phyloP scores from a whole-genome alignment of 2,329 filamentous ascomycete species.

The Boeremia lycopersici region DNA sequence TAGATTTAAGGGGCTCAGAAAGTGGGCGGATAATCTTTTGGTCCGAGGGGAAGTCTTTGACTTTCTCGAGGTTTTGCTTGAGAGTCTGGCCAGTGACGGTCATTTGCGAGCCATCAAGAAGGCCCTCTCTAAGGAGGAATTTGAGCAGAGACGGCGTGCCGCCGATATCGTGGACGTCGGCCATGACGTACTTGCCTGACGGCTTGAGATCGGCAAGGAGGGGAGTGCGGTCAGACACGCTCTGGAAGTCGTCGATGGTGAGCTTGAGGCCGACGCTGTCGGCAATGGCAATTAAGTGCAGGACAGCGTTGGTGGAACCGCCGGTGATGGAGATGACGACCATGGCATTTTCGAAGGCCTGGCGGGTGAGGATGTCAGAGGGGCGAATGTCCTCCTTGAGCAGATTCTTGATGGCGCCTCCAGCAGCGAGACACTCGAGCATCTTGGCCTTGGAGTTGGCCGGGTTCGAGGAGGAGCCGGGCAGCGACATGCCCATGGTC shows the following conservation, averaged over 20 bases:
- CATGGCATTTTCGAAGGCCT: slow-evolving; percentile 59
- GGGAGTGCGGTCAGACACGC: slow-evolving; percentile 56
- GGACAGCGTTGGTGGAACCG: slow-evolving; percentile 58
- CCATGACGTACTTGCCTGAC: slow-evolving; percentile 60
- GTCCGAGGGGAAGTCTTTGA: slow-evolving; percentile 68
- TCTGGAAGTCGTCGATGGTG: slow-evolving; percentile 59
- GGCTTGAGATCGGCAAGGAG: slow-evolving; percentile 60
- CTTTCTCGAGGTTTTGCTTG: slow-evolving; percentile 58
- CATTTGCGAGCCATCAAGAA: slow-evolving; percentile 55
- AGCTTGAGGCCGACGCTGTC: slow-evolving; percentile 58
- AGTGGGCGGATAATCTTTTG: slow-evolving; percentile 74
- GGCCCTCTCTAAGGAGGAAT: slow-evolving; percentile 56
- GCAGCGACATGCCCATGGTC: slow-evolving; percentile 58
- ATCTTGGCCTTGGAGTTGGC: slow-evolving; percentile 58
- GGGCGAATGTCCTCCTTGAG: slow-evolving; percentile 58
- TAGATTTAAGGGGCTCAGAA: slow-evolving; percentile 71
- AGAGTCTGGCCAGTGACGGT: slow-evolving; percentile 59
- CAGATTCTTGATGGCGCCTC: slow-evolving; percentile 57
- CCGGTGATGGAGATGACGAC: slow-evolving; percentile 57
- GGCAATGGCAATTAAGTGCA: slow-evolving; percentile 59
- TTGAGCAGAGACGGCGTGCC: slow-evolving; percentile 58
- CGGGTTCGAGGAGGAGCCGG: slow-evolving; percentile 58
- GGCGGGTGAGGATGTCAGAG: slow-evolving; percentile 56
- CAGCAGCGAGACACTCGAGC: slow-evolving; percentile 57
- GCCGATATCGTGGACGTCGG: slow-evolving; percentile 64